A percentile compares a stretch with the other conserved stretches of the same genome.
Conservation (phyloP, 768 basidiomycete species). For the Mycena belliarum region DNA sequence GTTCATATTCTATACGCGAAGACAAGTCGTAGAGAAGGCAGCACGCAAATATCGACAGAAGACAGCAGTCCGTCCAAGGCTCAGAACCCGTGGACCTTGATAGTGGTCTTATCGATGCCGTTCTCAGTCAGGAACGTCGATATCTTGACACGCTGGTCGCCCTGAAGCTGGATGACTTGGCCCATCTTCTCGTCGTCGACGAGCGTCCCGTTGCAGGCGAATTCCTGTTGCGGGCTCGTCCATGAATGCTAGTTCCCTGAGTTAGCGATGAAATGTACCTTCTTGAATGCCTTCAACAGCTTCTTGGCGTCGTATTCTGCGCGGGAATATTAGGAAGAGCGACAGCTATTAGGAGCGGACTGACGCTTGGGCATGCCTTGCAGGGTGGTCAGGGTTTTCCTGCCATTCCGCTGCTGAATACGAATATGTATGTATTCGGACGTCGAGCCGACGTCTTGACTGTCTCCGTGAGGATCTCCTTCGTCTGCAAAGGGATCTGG, state of each 20-base stretch:
- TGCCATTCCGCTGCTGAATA: conserved; percentile 98
- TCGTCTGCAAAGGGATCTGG: conserved; percentile 96
- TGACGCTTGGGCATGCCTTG: conserved; percentile 91
- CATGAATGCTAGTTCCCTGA: background rate
- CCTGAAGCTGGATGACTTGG: conserved; percentile 97
- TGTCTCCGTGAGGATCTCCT: conserved; percentile 76
- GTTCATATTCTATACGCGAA: conserved; percentile 23
- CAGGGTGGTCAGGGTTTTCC: conserved; percentile 96
- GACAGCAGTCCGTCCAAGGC: conserved; percentile 2
- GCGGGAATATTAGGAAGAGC: conserved; percentile 11
- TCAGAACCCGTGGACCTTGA: conserved; percentile 91
- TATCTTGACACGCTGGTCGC: conserved; percentile 94
- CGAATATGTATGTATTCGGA: conserved; percentile 91
- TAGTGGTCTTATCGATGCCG: conserved; percentile 72
- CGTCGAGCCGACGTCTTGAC: conserved; percentile 77
- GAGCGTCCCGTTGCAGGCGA: conserved; percentile 97
- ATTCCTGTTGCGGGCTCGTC: conserved; percentile 59
- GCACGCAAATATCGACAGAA: conserved; percentile 1
- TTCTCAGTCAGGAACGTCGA: conserved; percentile 83
- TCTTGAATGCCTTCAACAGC: conserved; percentile 98
- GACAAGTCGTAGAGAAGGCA: conserved; percentile 17
- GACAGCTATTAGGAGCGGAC: conserved; percentile 28
- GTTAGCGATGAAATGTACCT: conserved; percentile 49
- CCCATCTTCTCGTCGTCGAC: conserved; percentile 96
- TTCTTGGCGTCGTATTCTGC: conserved; percentile 97